A percentile compares a stretch with the other conserved stretches of the same genome.
phyloP scores from a whole-genome alignment of 768 basidiomycete genomes.

The Mrakia gelida region DNA sequence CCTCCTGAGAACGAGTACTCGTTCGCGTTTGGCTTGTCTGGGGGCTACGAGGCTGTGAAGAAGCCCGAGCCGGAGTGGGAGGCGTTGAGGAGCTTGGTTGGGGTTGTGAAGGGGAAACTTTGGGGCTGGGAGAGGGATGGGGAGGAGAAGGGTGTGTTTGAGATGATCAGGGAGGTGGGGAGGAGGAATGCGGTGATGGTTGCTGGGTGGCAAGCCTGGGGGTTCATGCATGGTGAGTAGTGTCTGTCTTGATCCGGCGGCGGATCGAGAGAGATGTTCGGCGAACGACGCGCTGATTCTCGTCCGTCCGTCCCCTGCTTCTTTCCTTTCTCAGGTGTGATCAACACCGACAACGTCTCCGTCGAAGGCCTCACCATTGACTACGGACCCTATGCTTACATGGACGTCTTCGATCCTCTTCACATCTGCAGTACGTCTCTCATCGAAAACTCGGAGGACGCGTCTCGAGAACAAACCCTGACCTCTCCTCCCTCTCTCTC shows the following conservation, averaged over 20 bases:
- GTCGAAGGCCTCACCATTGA: constrained; percentile 53
- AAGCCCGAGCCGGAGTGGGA: constrained; percentile 63
- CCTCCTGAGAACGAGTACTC: constrained; percentile 52
- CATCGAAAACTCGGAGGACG: background rate
- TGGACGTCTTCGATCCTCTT: constrained; percentile 79
- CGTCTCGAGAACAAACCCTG: background rate
- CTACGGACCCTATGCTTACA: constrained; percentile 56
- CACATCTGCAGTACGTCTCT: constrained; percentile 66
- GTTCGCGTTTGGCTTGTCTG: constrained; percentile 58
- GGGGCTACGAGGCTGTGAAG: constrained; percentile 46
- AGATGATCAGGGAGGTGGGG: constrained; percentile 68
- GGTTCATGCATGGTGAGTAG: constrained; percentile 59
- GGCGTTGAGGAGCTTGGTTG: constrained; percentile 64
- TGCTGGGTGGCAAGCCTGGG: constrained; percentile 87
- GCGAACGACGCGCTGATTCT: constrained; percentile 19
- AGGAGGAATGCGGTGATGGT: constrained; percentile 86
- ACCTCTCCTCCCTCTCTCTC: background rate
- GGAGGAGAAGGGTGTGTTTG: constrained; percentile 15
- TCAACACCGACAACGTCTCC: constrained; percentile 63
- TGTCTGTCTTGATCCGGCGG: background rate
- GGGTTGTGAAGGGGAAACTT: constrained; percentile 59
- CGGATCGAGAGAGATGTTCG: background rate
- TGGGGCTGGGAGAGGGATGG: constrained; percentile 20
- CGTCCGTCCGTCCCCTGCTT: background rate
- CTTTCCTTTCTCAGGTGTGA: constrained; percentile 65